Percentiles rank a stretch among this genome's conserved stretches.
phyloP scores from a whole-genome alignment of 257 asterid species.

The Nicotiana paniculata region DNA sequence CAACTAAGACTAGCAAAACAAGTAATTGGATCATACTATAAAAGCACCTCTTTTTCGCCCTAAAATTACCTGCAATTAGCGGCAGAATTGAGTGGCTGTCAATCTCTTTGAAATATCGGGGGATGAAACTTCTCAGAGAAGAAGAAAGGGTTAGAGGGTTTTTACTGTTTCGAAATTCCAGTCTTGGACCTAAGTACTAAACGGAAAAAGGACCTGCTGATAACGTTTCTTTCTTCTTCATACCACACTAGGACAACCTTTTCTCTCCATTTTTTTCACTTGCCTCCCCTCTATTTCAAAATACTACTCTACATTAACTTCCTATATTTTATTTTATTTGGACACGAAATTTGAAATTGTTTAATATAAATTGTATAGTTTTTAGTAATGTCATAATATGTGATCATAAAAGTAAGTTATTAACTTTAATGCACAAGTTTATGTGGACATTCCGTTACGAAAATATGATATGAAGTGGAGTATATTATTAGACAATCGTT shows the following conservation, averaged over 20 bases:
- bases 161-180: not conserved
- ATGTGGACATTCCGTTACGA: too few species aligned
- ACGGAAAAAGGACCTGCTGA: not conserved
- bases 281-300: too few species aligned
- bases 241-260: not conserved
- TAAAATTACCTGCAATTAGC: not conserved
- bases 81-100: not conserved
- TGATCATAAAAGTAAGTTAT: too few species aligned
- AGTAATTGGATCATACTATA: not conserved
- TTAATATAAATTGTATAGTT: too few species aligned
- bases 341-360: too few species aligned
- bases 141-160: not conserved
- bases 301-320: too few species aligned
- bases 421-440: too few species aligned
- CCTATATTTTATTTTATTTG: too few species aligned
- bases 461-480: too few species aligned
- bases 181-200: not conserved
- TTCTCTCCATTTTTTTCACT: not conserved
- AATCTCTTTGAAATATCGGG: not conserved
- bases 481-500: too few species aligned
- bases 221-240: not conserved
- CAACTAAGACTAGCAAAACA: not conserved
- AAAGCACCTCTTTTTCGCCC: not conserved
- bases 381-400: too few species aligned
- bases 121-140: not conserved